Conservation (phyloP, 139 green algal genomes). For the Marvania coccoides region DNA sequence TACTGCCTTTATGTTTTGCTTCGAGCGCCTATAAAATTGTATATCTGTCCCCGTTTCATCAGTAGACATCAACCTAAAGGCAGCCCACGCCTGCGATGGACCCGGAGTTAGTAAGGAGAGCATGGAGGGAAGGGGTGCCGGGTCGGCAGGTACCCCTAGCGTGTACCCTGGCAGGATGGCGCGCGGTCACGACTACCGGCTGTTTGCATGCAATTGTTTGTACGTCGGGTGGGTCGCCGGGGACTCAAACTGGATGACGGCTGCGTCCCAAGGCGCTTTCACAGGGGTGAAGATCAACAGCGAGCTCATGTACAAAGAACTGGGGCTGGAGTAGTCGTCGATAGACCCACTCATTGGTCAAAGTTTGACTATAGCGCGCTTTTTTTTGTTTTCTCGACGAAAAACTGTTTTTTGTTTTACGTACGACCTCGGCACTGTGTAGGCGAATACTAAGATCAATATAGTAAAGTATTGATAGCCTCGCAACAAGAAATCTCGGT, state of each 20-base stretch:
- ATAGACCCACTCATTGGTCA: no score
- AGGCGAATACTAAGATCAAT: no score
- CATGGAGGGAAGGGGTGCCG: not conserved
- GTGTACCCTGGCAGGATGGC: slow-evolving; percentile 7
- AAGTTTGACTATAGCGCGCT: no score
- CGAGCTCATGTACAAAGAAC: slow-evolving; percentile 23
- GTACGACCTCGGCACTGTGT: no score
- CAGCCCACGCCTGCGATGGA: not conserved
- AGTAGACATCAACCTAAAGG: slow-evolving; percentile 5
- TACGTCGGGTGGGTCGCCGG: slow-evolving; percentile 7
- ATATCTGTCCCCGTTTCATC: no score
- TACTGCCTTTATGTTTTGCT: no score
- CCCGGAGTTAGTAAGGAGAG: not conserved
- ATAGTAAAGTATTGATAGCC: no score
- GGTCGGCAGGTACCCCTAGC: not conserved
- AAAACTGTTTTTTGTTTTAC: no score
- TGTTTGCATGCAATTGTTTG: slow-evolving; percentile 1
- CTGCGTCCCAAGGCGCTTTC: slow-evolving; percentile 4
- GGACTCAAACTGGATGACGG: slow-evolving; percentile 13
- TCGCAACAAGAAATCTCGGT: no score
- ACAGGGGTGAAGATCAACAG: slow-evolving; percentile 17
- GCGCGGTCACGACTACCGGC: slow-evolving; percentile 12
- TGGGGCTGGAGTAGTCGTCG: no score
- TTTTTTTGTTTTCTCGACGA: no score
- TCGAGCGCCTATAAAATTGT: no score